Evolutionary conservation across 1,139 yeast genomes (phyloP).

Genomic region (Blastobotrys persicus): DNA sequence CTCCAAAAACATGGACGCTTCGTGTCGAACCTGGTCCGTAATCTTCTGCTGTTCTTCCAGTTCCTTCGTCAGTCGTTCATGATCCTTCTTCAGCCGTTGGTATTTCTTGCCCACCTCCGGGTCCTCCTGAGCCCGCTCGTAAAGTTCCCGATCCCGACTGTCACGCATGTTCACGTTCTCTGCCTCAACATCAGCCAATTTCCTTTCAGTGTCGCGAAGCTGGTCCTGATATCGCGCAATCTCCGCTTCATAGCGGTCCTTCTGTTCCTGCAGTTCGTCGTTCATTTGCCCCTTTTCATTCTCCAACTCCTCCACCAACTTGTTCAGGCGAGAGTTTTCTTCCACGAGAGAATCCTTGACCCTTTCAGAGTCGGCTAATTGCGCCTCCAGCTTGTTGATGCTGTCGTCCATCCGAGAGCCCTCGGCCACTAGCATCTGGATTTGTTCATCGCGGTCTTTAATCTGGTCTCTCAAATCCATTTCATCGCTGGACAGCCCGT

Average conservation of each 20-base stretch:
- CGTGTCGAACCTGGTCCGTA: slow-evolving; percentile 43
- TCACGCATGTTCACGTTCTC: slow-evolving; percentile 19
- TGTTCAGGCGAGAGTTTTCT: slow-evolving; percentile 34
- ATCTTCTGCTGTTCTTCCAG: slow-evolving; percentile 38
- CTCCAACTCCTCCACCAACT: slow-evolving; percentile 32
- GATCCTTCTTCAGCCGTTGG: slow-evolving; percentile 25
- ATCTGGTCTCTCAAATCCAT: slow-evolving; percentile 18
- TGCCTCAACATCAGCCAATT: slow-evolving; percentile 19
- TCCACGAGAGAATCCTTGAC: slow-evolving; percentile 34
- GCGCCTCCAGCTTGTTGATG: slow-evolving; percentile 31
- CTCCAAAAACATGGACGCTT: slow-evolving; percentile 40
- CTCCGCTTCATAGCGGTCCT: slow-evolving; percentile 12
- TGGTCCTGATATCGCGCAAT: slow-evolving; percentile 14
- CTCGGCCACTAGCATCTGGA: slow-evolving; percentile 31
- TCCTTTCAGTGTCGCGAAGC: slow-evolving; percentile 13
- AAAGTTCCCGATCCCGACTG: slow-evolving; percentile 9
- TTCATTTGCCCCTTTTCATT: slow-evolving; percentile 20
- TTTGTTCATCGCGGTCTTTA: slow-evolving; percentile 33
- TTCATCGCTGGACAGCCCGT: slow-evolving; percentile 9
- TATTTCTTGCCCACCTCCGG: slow-evolving; percentile 22
- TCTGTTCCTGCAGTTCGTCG: background rate
- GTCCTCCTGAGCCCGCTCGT: slow-evolving; percentile 9
- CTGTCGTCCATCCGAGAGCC: slow-evolving; percentile 34
- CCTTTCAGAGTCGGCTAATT: slow-evolving; percentile 33
- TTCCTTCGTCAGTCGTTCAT: slow-evolving; percentile 29